Evolutionary conservation across 2,329 filamentous ascomycete species (phyloP), one percentile per base, ranked within the genome.

Genomic region (Trichoderma cornu-damae): DNA sequence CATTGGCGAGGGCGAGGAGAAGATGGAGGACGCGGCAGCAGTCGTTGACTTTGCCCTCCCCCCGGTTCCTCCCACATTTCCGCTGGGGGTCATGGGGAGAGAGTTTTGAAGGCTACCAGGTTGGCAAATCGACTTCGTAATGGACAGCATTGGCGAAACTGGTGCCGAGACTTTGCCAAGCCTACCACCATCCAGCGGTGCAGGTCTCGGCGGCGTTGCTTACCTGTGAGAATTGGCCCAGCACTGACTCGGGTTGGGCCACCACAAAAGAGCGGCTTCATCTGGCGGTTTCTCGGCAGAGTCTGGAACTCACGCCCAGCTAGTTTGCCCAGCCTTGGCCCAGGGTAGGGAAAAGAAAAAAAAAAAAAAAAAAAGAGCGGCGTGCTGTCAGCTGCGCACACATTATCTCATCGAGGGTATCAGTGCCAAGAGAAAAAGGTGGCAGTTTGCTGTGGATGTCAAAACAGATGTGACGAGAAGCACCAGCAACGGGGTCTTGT

Each of bases 141-240:
- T 44, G 43, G 37, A 49, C 28, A 30, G 57, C 46, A 46, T 59
- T 59, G 57, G 57, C 44, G 44, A 50, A 55, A 44, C 43, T 49
- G 35, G 54, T 57, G 53, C 58, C 58, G 47, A 59, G 52, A 59
- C 58, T 59, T 56, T 59, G 58, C 58, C 58, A 59, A 59, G 58
- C 32, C 58, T 35, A 51, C 46, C 42, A 37, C 57, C 57, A 30
- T 18, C 48, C 20, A 48, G 57, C 54, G 46, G 48, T 59, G 58
- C 58, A 59, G 47, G 53, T 57, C 54, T 59, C 58, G 58, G 58
- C 55, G 40, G 38, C 47, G 47, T 40, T 59, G 58, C 58, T 59
- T 57, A 57, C 54, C 46, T 37, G 57, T n/a, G 32, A 44, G 38
- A 26, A 22, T 32, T 50, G 57, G 43, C 38, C 37, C 32, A n/a